Evolutionary conservation across 345 rosid species (phyloP), one percentile per base, ranked within the genome.

Genomic region (Arabidopsis arenosa): DNA sequence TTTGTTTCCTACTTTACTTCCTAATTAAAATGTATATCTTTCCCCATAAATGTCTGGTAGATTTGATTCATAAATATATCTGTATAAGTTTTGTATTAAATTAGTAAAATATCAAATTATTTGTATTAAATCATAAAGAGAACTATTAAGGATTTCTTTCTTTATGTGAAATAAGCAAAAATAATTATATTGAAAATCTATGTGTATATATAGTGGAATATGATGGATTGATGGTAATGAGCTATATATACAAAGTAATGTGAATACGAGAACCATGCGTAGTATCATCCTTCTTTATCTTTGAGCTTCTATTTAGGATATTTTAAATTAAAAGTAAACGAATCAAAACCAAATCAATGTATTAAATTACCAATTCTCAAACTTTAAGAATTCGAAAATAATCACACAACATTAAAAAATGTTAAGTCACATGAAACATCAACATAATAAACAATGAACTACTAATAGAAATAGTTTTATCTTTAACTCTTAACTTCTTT

Each of bases 251-350:
- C 10, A 14, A 70, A 37, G 47, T 26, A 57, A 47, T 11, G 21
- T 36, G n/a, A 36, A 52, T 49, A 69, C 18, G 43, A 69, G 13
- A 69, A 28, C 63, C 73, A 70, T 44, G 58, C 15, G 15, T 1
- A 21, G 32, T 51, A 21, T 4, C 4, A 9, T 45, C 4, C 3
- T 28, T 23, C 26, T 23, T 23, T 23, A 23, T 23, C 26, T 23
- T 23, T 23, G 26, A 23, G 21, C n/a, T 37, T 59, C 64, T 36
- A 15, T 10, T 39, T 21, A 12, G 30, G 6, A 12, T 18, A 43
- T 18, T 7, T n/a, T 21, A 11, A 18, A 37, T 5, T 12, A 39
- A 37, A 60, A 11, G 9, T 37, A 37, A 11, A 11, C 7, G 17
- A 61, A 61, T 11, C 23, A 26, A 62, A 13, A 26, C n/a, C 4